Conservation (phyloP, 371 early-diverging fungal genomes). For the Mortierella sp. region DNA sequence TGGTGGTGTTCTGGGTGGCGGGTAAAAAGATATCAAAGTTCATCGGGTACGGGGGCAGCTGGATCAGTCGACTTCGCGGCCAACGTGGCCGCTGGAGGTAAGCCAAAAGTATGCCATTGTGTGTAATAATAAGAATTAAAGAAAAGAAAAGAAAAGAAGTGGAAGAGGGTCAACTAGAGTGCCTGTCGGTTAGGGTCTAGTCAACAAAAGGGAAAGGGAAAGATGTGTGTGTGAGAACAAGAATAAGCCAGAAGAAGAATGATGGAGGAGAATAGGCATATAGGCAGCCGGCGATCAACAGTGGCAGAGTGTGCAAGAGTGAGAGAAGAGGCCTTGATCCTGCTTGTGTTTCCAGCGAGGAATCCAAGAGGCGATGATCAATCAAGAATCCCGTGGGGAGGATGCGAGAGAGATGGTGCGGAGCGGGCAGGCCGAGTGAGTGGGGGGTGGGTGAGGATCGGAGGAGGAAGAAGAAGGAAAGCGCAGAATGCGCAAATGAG, state of each 20-base stretch:
- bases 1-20: neutral
- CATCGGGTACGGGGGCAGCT: slow-evolving; percentile 21
- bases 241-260: neutral
- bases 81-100: slow-evolving; percentile 54
- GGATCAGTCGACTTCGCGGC: slow-evolving; percentile 53
- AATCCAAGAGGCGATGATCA: slow-evolving; percentile 19
- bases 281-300: neutral
- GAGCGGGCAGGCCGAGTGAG: neutral
- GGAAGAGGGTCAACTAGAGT: slow-evolving; percentile 42
- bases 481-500: too few species aligned
- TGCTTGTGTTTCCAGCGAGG: slow-evolving; percentile 18
- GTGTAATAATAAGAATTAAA: slow-evolving; percentile 27
- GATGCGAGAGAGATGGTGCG: slow-evolving; percentile 2
- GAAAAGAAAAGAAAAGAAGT: slow-evolving; percentile 2
- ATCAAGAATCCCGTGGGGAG: slow-evolving; percentile 12
- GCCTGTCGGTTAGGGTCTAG: slow-evolving; percentile 54
- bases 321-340: slow-evolving; percentile 6
- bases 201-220: slow-evolving; percentile 4
- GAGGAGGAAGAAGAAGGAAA: slow-evolving; percentile 2
- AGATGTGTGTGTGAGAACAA: neutral
- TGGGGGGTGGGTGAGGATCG: neutral
- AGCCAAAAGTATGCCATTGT: slow-evolving; percentile 53
- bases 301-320: neutral
- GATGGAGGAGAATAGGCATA: neutral
- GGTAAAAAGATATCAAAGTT: slow-evolving; percentile 4